Base-by-base conservation (phyloP, 1,139 yeast species). In the Debaryomyces fabryi region DNA sequence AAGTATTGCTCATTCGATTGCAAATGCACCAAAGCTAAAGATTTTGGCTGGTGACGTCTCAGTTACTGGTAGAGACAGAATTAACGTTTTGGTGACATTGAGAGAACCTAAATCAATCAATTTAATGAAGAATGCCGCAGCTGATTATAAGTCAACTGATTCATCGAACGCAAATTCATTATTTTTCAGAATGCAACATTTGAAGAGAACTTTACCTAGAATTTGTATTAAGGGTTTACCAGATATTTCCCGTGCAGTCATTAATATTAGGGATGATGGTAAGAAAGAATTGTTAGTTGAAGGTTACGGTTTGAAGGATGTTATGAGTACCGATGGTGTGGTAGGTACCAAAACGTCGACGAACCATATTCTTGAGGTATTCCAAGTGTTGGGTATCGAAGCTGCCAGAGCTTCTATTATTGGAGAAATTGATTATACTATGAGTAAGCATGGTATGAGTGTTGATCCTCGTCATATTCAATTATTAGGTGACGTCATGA, bases 401-500 rank as follows among this genome's bases (percentile, higher is more conserved):
- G 99, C 99, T 1, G 99, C 99, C 1, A 81, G 99, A 67, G 76
- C 91, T 0, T 86, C 96, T 57, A 95, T 95, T 65, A 88, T 93
- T 63, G 85, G 85, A 55, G 99, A 95, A 74, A 93, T 95, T 67
- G 96, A 90, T 67, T 91, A 92, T 63, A 95, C 99, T 49, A 95
- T 95, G 99, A 86, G 96, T 68, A 90, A 91, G 69, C 99, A 95
- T 77, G 99, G 99, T 70, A 95, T 95, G 99, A 89, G 96, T 67
- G 98, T 95, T 49, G 99, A 95, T 76, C 99, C 99, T 54, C 96
- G 99, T 77, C 99, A 95, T 71, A 91, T 95, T 66, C 99, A 93
- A 72, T 75, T 95, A 46, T 74, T 95, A 54, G 99, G 99, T 54
- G 99, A 95, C 67, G 99, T 95, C 49, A 95, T 95, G 99, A 90